phyloP scores from a whole-genome alignment of 2,329 filamentous ascomycete genomes.

The Penicillium sp. region DNA sequence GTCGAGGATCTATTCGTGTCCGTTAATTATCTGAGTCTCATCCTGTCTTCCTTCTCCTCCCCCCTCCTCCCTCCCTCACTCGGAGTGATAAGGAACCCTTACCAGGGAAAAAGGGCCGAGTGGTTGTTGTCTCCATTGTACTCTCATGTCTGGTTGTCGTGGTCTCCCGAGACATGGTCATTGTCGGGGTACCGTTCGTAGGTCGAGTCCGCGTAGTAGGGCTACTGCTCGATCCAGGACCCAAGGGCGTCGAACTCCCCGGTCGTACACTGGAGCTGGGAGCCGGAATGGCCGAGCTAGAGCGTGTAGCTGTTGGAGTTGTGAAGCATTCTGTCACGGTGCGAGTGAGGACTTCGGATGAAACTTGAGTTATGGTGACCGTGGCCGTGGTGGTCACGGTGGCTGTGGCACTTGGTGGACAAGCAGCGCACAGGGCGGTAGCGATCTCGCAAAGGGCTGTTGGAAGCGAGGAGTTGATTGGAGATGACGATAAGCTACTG shows the following conservation, averaged over 20 bases:
- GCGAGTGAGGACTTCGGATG: not conserved
- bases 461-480: not conserved
- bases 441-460: slow-evolving; percentile 5
- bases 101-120: not conserved
- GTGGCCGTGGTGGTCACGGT: not conserved
- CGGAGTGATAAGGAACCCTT: too few species aligned
- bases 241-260: not conserved
- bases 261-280: not conserved
- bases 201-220: too few species aligned
- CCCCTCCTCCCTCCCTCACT: too few species aligned
- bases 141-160: too few species aligned
- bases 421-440: slow-evolving; percentile 12
- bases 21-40: too few species aligned
- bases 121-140: too few species aligned
- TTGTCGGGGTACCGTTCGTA: too few species aligned
- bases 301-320: not conserved
- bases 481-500: not conserved
- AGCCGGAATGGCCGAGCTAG: not conserved
- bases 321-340: not conserved
- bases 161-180: too few species aligned
- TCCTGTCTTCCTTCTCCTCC: too few species aligned
- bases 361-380: not conserved
- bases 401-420: slow-evolving; percentile 1
- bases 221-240: too few species aligned
- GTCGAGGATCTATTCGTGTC: too few species aligned